Evolutionary conservation across 1,284 basidiomycete genomes (phyloP), one percentile per base, ranked within the genome.

Genomic region (Ustilago curta): DNA sequence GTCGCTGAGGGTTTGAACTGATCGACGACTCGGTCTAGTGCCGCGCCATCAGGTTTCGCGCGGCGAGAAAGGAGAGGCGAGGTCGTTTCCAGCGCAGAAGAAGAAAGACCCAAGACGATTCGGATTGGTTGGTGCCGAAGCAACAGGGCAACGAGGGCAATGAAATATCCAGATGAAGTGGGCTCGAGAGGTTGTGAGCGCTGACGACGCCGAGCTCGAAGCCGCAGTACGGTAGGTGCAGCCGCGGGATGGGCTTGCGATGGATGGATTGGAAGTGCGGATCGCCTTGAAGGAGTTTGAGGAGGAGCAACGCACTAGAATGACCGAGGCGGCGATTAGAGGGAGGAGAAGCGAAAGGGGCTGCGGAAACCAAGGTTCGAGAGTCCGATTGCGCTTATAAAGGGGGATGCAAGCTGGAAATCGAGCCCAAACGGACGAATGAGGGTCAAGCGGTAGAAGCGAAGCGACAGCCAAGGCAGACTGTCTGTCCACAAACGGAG

Each of bases 361-460:
- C 47, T 31, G 8, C 56, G 42, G 51, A n/a, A 59, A 50, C 57
- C 51, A 45, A 59, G 52, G 18, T 35, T 29, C 19, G 27, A 32
- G 31, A 18, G 52, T 12, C 42, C 40, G 57, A 59, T 66, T 51
- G 63, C 57, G 52, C 59, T 56, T 66, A 59, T 55, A 66, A 55
- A 48, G 63, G 51, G 51, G 45, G 27, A 23, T 18, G 12, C 12
- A 23, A 32, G 35, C 37, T 37, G 50, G 32, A 39, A 37, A 39
- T 39, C 35, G 23, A 51, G 32, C 31, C 29, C 35, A 44, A 50
- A 25, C 49, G 19, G 49, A 51, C 35, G 49, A 51, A 51, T 51
- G 49, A 39, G 32, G 11, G 27, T 16, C 18, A 25, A 29, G 45
- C 16, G 27, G 16, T 29, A 29, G 45, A 47, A 47, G 44, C 44